phyloP scores from a whole-genome alignment of 805 yeast genomes.

The Pichia insulana region DNA sequence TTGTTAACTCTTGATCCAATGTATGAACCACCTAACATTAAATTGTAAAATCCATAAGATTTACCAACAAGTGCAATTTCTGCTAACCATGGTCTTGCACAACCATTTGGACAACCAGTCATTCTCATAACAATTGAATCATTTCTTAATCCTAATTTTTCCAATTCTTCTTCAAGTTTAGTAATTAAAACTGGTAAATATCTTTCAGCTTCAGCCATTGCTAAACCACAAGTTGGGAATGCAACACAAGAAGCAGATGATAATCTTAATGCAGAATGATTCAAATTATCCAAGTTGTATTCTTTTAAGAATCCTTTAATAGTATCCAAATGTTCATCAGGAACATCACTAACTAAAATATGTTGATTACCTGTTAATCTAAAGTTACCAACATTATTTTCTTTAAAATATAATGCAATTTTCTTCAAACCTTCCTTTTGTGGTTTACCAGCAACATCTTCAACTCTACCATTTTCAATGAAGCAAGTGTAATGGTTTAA shows the following conservation, averaged over 20 bases:
- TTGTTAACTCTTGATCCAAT: slow-evolving; percentile 90
- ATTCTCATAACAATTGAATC: slow-evolving; percentile 94
- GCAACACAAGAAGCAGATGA: slow-evolving; percentile 97
- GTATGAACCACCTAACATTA: slow-evolving; percentile 94
- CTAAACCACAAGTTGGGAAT: slow-evolving; percentile 96
- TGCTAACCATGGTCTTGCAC: slow-evolving; percentile 98
- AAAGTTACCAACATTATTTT: slow-evolving; percentile 68
- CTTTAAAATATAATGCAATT: slow-evolving; percentile 61
- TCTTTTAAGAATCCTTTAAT: slow-evolving; percentile 58
- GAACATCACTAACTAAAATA: slow-evolving; percentile 63
- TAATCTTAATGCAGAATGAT: slow-evolving; percentile 66
- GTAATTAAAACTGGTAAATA: slow-evolving; percentile 74
- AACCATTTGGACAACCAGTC: slow-evolving; percentile 99
- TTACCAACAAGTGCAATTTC: slow-evolving; percentile 94
- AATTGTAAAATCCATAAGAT: slow-evolving; percentile 86
- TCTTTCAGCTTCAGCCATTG: slow-evolving; percentile 98
- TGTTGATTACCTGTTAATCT: slow-evolving; percentile 96
- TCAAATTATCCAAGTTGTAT: slow-evolving; percentile 76
- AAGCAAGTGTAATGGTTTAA: slow-evolving; percentile 86
- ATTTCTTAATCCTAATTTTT: slow-evolving; percentile 87
- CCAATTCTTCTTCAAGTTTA: slow-evolving; percentile 78
- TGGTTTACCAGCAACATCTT: slow-evolving; percentile 82
- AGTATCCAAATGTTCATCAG: slow-evolving; percentile 54
- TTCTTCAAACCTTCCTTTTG: slow-evolving; percentile 80
- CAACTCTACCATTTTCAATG: slow-evolving; percentile 94